Percentiles rank a stretch among this genome's conserved stretches.
Conservation (phyloP, 441 rosid species). For the Adansonia rubrostipa region DNA sequence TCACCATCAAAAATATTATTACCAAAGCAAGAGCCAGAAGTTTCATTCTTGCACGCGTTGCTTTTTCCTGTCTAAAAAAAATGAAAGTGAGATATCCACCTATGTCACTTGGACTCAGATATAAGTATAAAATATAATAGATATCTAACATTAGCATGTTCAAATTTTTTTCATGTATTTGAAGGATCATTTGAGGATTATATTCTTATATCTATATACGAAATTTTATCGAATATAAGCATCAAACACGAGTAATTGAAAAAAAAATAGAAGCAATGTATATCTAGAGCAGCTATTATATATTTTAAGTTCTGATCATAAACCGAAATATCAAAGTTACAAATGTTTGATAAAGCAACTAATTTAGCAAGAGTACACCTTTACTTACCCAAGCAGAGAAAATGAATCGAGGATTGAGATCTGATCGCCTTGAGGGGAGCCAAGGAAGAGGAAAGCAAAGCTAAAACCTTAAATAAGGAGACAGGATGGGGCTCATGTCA, state of each 20-base stretch:
- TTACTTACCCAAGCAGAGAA: slow-evolving; percentile 15
- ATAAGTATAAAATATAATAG: too few species aligned
- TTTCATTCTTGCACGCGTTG: slow-evolving; percentile 30
- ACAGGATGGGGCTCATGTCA: slow-evolving; percentile 16
- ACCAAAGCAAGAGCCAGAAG: slow-evolving; percentile 30
- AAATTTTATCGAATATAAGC: too few species aligned
- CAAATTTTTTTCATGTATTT: too few species aligned
- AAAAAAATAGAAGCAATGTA: too few species aligned
- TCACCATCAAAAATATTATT: slow-evolving; percentile 28
- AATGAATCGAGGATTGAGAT: not conserved
- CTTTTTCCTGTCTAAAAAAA: not conserved
- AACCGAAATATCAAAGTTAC: not conserved
- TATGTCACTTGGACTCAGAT: too few species aligned
- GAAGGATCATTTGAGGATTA: too few species aligned
- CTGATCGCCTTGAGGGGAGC: not conserved
- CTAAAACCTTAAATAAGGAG: slow-evolving; percentile 11
- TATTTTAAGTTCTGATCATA: not conserved
- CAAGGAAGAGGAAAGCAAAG: slow-evolving; percentile 4
- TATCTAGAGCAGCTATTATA: not conserved
- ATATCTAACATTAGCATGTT: too few species aligned
- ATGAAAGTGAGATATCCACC: not conserved
- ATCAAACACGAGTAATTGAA: too few species aligned
- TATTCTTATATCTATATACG: too few species aligned
- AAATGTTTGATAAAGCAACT: not conserved
- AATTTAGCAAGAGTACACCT: not conserved